Conservation (phyloP, 345 rosid genomes). For the Eucalyptus pumila region DNA sequence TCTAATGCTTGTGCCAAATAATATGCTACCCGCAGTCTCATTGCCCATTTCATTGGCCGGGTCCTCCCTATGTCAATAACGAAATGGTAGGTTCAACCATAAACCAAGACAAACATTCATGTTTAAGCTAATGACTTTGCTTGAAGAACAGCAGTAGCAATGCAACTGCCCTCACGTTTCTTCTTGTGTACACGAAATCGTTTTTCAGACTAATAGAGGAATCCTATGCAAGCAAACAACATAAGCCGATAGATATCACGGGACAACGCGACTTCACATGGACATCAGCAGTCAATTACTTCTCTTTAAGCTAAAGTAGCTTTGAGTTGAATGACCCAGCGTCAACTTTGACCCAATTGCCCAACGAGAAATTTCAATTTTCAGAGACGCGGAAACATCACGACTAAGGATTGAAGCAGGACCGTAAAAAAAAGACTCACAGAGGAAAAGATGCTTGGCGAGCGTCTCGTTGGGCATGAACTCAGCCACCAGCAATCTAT, state of each 20-base stretch:
- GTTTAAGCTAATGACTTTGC: not conserved
- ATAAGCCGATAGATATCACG: not conserved
- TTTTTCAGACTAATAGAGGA: not conserved
- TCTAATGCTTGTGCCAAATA: slow-evolving; percentile 35
- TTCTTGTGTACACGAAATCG: not conserved
- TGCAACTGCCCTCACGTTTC: not conserved
- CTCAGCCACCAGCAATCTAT: slow-evolving; percentile 91
- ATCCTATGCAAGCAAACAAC: not conserved
- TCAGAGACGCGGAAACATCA: not conserved
- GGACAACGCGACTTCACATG: not conserved
- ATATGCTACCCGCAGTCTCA: slow-evolving; percentile 38
- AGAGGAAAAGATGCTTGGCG: slow-evolving; percentile 88
- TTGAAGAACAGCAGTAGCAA: not conserved
- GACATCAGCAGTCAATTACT: not conserved
- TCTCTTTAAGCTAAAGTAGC: not conserved
- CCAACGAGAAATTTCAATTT: not conserved
- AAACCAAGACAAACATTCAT: not conserved
- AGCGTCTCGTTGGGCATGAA: slow-evolving; percentile 94
- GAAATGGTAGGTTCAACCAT: not conserved
- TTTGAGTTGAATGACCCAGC: not conserved
- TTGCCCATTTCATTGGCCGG: slow-evolving; percentile 38
- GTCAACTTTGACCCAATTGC: not conserved
- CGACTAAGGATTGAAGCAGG: not conserved
- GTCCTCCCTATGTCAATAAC: slow-evolving; percentile 21
- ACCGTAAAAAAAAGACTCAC: slow-evolving; percentile 18